Percentiles rank a stretch among this genome's conserved stretches.
These are phyloP conservation scores for Starmerella geochares DNA, from an alignment of 805 yeast genomes.

Conservation along the genomic window DNA sequence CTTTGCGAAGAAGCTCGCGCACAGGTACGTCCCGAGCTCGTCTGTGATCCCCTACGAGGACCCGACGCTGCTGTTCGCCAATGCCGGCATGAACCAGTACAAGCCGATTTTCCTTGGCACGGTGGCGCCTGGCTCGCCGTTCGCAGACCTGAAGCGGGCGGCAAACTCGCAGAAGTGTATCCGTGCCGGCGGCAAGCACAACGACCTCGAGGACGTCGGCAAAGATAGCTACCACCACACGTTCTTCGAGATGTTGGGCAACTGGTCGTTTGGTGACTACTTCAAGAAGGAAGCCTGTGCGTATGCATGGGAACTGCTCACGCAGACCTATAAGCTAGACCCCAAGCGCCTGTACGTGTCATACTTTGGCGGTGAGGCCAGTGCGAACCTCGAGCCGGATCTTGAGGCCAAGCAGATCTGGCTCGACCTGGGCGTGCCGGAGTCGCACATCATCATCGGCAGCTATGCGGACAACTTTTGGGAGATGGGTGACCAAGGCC, in stretches of 20 bases:
- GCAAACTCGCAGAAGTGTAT: conserved; percentile 96
- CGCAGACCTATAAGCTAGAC: conserved; percentile 71
- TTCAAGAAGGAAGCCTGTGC: conserved; percentile 88
- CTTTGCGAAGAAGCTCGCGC: conserved; percentile 54
- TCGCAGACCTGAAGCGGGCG: conserved; percentile 75
- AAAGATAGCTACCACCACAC: conserved; percentile 97
- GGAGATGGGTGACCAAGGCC: conserved; percentile 99
- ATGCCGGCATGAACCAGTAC: conserved; percentile 99
- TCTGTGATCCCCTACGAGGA: conserved; percentile 97
- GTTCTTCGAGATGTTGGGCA: conserved; percentile 97
- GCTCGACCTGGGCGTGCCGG: conserved; percentile 79
- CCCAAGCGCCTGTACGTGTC: conserved; percentile 81
- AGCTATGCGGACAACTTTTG: conserved; percentile 86
- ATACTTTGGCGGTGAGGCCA: conserved; percentile 87
- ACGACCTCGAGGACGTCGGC: conserved; percentile 95
- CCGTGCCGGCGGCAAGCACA: conserved; percentile 98
- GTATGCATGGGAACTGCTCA: conserved; percentile 85
- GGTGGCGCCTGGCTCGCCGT: conserved; percentile 87
- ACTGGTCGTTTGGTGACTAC: conserved; percentile 99
- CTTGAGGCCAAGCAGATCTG: conserved; percentile 83
- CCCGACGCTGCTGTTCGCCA: conserved; percentile 91
- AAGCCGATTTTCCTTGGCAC: conserved; percentile 96
- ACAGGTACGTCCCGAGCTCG: conserved; percentile 80
- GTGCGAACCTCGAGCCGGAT: conserved; percentile 80
- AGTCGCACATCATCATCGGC: conserved; percentile 90